phyloP scores from a whole-genome alignment of 768 basidiomycete species.

The Mycena floridula region DNA sequence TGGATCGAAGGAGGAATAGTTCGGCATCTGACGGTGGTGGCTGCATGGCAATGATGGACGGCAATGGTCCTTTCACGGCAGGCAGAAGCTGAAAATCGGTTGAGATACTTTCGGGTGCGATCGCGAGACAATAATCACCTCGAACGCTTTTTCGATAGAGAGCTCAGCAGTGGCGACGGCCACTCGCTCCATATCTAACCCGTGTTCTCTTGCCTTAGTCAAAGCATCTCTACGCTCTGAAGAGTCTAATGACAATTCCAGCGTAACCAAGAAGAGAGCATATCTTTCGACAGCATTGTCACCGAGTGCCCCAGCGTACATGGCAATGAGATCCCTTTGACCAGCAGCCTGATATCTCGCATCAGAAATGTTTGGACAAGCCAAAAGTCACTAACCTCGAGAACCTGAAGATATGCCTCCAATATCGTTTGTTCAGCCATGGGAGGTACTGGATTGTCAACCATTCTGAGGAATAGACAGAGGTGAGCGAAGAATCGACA shows the following conservation, averaged over 20 bases:
- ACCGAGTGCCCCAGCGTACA: conserved; percentile 89
- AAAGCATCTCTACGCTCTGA: conserved; percentile 66
- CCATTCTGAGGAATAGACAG: conserved; percentile 81
- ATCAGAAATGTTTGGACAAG: neutral
- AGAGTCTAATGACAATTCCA: conserved; percentile 57
- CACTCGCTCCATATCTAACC: conserved; percentile 75
- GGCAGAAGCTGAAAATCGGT: conserved; percentile 41
- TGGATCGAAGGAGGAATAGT: conserved; percentile 67
- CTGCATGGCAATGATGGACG: conserved; percentile 54
- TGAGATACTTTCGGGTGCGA: too few species aligned
- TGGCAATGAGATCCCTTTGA: conserved; percentile 80
- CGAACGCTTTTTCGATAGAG: conserved; percentile 66
- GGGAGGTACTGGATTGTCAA: conserved; percentile 68
- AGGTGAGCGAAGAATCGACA: conserved; percentile 92
- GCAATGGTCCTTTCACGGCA: conserved; percentile 47
- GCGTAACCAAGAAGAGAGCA: conserved; percentile 79
- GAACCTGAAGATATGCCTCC: conserved; percentile 81
- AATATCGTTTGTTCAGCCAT: conserved; percentile 75
- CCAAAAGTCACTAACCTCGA: conserved; percentile 49
- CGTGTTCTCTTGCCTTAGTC: conserved; percentile 74
- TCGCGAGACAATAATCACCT: conserved; percentile 28
- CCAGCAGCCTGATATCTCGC: conserved; percentile 63
- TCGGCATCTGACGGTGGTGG: conserved; percentile 53
- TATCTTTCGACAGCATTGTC: conserved; percentile 91
- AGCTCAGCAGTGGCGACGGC: conserved; percentile 76